Base-by-base conservation (phyloP, 768 basidiomycete species). In the Amanita polypyramis region DNA sequence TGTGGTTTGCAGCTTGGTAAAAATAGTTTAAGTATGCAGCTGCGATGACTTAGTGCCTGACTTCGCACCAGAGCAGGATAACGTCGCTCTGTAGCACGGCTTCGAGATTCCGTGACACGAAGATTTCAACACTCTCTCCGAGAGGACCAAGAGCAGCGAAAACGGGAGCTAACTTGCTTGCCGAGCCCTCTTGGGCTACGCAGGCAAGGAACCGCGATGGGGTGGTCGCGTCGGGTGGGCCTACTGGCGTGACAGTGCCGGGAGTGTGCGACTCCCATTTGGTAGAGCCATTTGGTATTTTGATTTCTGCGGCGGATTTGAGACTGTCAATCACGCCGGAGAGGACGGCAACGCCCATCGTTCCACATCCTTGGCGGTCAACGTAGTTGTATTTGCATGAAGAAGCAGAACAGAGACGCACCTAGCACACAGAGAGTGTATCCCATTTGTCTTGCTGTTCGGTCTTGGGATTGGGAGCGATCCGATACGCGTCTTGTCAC, bases 301-400 rank as follows among this genome's bases (percentile, higher is more conserved):
- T 49, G 30, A 54, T 52, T 48, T 59, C 62, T 4, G 63, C 56
- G 25, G 57, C 58, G 37, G 56, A 63, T 63, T 91, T 76, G 36
- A 97, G 78, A 59, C 88, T 88, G 53, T 83, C 77, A 43, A 96
- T 70, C 35, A 97, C 86, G 38, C 96, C 96, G 19, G 95, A 94
- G 42, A 93, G 77, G 62, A 99, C 76, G 50, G 96, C 93, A 56
- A 97, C 68, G 49, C 96, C 96, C 96, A 99, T 98, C 9, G 95
- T 98, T 49, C 96, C 96, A 65, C 96, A 98, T 73, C 95, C 96
- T 84, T 58, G 50, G 51, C 40, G 52, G 49, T 20, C 49, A 45
- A 56, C 47, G 52, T 54, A 53, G 51, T 56, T 47, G 50, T 46
- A 44, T 30, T 55, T 49, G 52, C 20, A 34, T 32, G n/a, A n/a